phyloP scores from a whole-genome alignment of 2,329 filamentous ascomycete species.

The Westerdykella ornata region DNA sequence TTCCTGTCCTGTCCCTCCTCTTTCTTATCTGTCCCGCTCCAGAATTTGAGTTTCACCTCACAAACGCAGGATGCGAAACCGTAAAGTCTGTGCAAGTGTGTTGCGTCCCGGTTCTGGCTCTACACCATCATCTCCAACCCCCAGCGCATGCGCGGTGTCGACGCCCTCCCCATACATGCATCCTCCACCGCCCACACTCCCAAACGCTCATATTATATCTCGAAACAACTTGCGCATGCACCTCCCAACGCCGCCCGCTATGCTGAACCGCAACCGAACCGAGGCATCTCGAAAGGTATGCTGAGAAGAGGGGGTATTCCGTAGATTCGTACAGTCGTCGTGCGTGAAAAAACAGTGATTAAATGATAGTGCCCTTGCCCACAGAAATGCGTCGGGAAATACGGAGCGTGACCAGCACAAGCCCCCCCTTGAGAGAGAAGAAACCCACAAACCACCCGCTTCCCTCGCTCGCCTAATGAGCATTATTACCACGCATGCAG shows the following conservation, averaged over 20 bases:
- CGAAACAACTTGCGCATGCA: constrained; percentile 10
- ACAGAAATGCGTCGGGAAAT: constrained; percentile 7
- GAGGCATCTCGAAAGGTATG: constrained; percentile 11
- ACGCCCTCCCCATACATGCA: constrained; percentile 11
- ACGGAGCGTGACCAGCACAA: constrained; percentile 31
- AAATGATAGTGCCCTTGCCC: constrained; percentile 19
- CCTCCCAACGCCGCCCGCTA: constrained; percentile 25
- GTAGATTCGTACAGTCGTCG: constrained; percentile 19
- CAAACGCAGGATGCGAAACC: constrained; percentile 9
- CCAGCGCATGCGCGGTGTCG: constrained; percentile 1
- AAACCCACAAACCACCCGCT: constrained; percentile 2
- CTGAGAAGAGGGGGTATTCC: constrained; percentile 22
- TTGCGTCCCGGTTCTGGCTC: constrained; percentile 7
- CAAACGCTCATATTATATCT: constrained; percentile 9
- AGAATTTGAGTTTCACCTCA: constrained; percentile 10
- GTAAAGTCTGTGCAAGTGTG: constrained; percentile 1
- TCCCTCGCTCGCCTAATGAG: constrained; percentile 7
- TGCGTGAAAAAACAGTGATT: constrained; percentile 27
- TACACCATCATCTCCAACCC: background rate
- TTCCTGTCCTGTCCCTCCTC: constrained; percentile 10
- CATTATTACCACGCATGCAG: constrained; percentile 22
- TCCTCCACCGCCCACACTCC: constrained; percentile 8
- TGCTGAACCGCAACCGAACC: constrained; percentile 16
- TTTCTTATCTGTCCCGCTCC: background rate
- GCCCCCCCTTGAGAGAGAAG: constrained; percentile 7